Evolutionary conservation across 768 basidiomycete genomes (phyloP), one percentile per base, ranked within the genome.

Genomic region (Strobilomyces echinocephalus): DNA sequence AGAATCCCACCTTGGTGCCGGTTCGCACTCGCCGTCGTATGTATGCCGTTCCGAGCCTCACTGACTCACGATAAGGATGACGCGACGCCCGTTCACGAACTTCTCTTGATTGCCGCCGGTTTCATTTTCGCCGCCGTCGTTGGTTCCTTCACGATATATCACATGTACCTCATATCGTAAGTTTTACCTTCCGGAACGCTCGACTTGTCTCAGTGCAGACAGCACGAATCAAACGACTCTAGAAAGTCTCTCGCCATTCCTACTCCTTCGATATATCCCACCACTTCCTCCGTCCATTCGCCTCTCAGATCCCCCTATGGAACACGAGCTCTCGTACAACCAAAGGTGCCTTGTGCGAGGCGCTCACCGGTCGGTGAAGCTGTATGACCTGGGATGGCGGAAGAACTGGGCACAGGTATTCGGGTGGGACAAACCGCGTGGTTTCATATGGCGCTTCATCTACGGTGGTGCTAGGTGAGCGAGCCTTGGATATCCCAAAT

Each of bases 221-320:
- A 91, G 88, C 34, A 90, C 85, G 26, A 92, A 92, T 64, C 88
- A 91, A 71, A 91, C 90, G n/a, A 92, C 90, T 0, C 57, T 91
- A 20, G 90, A 92, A 63, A 76, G 82, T 52, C 75, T 91, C 36
- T 82, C 88, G 0, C 88, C 88, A 1, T 91, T 87, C 67, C 66
- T 87, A 26, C 74, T 92, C 14, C 74, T 93, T 47, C 81, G 85
- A 50, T 71, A 88, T 61, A 73, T 91, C 26, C 86, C 90, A 31
- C 78, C 79, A 4, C 72, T 87, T 11, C 84, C 83, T 33, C 45
- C 30, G 36, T 59, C 61, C 33, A 67, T 68, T 53, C 78, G 75
- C 58, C 73, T 87, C 28, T 87, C 88, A 1, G 74, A 85, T 57
- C 87, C 87, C 14, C 87, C 87, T 11, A 65, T 82, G 26, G 88